Conservation (phyloP, 2,329 filamentous ascomycete species). For the Ceratocystis destructans region DNA sequence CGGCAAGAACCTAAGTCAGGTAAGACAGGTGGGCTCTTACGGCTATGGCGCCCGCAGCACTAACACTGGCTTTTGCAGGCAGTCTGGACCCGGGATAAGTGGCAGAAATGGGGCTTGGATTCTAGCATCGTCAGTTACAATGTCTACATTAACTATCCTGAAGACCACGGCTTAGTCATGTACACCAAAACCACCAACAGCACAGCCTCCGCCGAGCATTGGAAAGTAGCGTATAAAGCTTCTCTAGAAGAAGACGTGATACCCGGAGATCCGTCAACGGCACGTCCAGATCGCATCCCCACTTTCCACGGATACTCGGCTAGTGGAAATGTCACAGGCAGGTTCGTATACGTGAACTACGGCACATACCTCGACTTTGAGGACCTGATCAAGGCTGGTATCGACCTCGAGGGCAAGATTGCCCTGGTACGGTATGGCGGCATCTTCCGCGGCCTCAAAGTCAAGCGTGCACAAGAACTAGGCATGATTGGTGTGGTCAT, state of each 20-base stretch:
- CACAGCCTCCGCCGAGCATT: slow-evolving; percentile 27
- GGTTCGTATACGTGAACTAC: slow-evolving; percentile 82
- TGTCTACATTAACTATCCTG: slow-evolving; percentile 64
- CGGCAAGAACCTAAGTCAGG: slow-evolving; percentile 63
- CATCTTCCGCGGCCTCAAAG: slow-evolving; percentile 79
- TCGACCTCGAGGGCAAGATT: slow-evolving; percentile 72
- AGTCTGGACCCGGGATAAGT: slow-evolving; percentile 59
- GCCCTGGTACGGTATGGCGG: slow-evolving; percentile 74
- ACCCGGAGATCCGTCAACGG: slow-evolving; percentile 66
- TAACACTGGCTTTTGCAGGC: slow-evolving; percentile 33
- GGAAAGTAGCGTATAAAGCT: slow-evolving; percentile 62
- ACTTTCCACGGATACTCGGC: slow-evolving; percentile 94
- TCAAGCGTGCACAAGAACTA: slow-evolving; percentile 81
- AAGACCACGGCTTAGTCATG: slow-evolving; percentile 55
- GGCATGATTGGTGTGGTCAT: slow-evolving; percentile 78
- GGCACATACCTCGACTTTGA: slow-evolving; percentile 78
- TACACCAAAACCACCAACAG: slow-evolving; percentile 35
- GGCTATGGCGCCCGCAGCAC: not conserved
- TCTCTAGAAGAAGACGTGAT: slow-evolving; percentile 73
- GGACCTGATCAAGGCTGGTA: slow-evolving; percentile 59
- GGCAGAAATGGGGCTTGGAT: slow-evolving; percentile 57
- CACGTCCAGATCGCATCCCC: slow-evolving; percentile 58
- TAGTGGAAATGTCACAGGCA: slow-evolving; percentile 76
- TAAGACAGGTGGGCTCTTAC: slow-evolving; percentile 22
- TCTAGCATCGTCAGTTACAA: slow-evolving; percentile 57